Conservation (phyloP, 2,329 filamentous ascomycete genomes). For the Cordyceps cateniannulata region DNA sequence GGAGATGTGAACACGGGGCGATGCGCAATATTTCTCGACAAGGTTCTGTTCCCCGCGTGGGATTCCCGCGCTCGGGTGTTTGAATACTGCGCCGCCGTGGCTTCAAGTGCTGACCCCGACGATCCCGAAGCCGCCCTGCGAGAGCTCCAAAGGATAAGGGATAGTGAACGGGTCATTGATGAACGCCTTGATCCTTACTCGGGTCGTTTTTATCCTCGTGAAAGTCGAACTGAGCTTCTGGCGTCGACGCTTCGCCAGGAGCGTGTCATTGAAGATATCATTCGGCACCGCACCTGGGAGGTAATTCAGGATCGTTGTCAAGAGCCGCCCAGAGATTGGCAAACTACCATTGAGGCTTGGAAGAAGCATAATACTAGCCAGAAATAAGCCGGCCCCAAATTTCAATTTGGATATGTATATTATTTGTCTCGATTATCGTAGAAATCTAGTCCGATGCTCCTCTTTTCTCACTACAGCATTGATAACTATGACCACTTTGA, state of each 20-base stretch:
- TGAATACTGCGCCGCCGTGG: slow-evolving; percentile 83
- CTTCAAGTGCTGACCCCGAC: slow-evolving; percentile 77
- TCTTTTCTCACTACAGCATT: background rate
- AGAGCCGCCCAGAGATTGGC: slow-evolving; percentile 51
- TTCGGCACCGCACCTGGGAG: slow-evolving; percentile 76
- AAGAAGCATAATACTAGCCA: slow-evolving; percentile 23
- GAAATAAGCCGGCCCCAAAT: no score
- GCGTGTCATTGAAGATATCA: slow-evolving; percentile 68
- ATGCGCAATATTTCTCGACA: slow-evolving; percentile 67
- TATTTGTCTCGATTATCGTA: background rate
- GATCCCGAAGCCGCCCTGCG: slow-evolving; percentile 70
- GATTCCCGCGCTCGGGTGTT: slow-evolving; percentile 74
- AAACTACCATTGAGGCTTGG: slow-evolving; percentile 61
- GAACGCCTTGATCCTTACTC: slow-evolving; percentile 92
- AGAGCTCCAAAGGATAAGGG: slow-evolving; percentile 62
- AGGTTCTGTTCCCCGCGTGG: slow-evolving; percentile 84
- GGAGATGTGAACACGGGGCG: slow-evolving; percentile 52
- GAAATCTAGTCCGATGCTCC: background rate
- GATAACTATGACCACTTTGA: background rate
- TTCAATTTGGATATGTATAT: background rate
- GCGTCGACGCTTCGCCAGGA: slow-evolving; percentile 70
- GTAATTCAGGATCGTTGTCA: slow-evolving; percentile 71
- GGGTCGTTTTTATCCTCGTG: slow-evolving; percentile 69
- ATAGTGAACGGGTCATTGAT: slow-evolving; percentile 69
- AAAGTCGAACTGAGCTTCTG: slow-evolving; percentile 74